Evolutionary conservation across 768 basidiomycete species (phyloP).

Genomic region (Candolleomyces aberdarensis): DNA sequence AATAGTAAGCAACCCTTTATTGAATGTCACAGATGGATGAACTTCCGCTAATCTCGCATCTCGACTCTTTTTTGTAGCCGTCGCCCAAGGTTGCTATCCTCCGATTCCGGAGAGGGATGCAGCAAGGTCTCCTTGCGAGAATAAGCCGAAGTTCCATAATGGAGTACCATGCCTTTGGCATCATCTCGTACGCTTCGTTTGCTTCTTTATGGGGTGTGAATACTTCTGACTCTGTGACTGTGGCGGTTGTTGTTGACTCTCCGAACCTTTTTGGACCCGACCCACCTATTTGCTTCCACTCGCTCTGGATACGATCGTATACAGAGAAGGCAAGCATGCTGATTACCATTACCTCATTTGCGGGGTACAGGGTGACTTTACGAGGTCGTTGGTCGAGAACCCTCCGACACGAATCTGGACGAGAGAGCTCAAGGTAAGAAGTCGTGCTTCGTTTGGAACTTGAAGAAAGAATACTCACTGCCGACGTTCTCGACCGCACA

Average conservation of each 20-base stretch:
- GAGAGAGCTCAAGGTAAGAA: slow-evolving; percentile 66
- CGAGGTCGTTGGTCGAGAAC: slow-evolving; percentile 65
- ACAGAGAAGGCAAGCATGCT: slow-evolving; percentile 67
- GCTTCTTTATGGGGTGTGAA: slow-evolving; percentile 8
- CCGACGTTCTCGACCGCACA: slow-evolving; percentile 20
- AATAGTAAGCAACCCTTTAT: slow-evolving; percentile 47
- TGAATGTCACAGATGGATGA: background rate
- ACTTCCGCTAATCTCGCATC: slow-evolving; percentile 8
- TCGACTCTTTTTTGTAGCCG: slow-evolving; percentile 40
- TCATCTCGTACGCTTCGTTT: slow-evolving; percentile 58
- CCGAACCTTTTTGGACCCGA: background rate
- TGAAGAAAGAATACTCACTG: background rate
- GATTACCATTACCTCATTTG: slow-evolving; percentile 82
- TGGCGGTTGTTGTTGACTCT: background rate
- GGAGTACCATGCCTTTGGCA: slow-evolving; percentile 87
- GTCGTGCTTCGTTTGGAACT: background rate
- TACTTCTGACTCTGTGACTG: background rate
- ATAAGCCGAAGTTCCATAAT: slow-evolving; percentile 72
- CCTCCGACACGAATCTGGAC: slow-evolving; percentile 78
- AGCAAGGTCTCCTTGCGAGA: slow-evolving; percentile 77
- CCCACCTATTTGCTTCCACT: background rate
- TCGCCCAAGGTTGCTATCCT: slow-evolving; percentile 79
- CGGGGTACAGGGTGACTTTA: slow-evolving; percentile 85
- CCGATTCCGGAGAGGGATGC: slow-evolving; percentile 83
- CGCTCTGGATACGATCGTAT: background rate